These are phyloP conservation scores for Anaeromyces robustus DNA, from an alignment of 192 early-diverging fungal genomes.

Conservation along the genomic window DNA sequence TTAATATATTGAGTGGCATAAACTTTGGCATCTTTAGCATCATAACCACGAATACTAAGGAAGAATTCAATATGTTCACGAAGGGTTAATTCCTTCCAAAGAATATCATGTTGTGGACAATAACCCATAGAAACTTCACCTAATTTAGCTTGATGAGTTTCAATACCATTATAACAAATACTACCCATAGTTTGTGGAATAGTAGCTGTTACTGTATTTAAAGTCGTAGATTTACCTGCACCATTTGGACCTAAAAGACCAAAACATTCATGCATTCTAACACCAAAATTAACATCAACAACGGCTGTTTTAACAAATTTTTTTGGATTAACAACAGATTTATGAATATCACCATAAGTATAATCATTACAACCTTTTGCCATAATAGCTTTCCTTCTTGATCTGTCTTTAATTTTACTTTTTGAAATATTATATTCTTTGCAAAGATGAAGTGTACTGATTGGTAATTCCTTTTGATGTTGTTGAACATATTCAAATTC, in stretches of 20 bases:
- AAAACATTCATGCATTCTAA: conserved; percentile 1
- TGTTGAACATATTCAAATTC: no score
- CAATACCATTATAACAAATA: no score
- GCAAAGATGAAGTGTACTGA: no score
- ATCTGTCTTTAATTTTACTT: no score
- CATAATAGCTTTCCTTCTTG: no score
- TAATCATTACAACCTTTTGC: no score
- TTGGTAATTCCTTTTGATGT: no score
- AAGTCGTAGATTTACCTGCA: conserved; percentile 6
- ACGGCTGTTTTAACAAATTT: no score
- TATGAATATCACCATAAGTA: no score
- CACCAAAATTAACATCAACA: conserved; percentile 1
- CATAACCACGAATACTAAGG: conserved; percentile 21
- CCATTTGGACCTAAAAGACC: conserved; percentile 8
- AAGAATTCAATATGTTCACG: conserved; percentile 22
- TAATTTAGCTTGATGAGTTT: no score
- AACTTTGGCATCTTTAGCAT: conserved; percentile 4
- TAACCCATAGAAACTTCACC: conserved; percentile 9
- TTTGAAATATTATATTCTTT: no score
- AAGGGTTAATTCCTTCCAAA: conserved; percentile 16
- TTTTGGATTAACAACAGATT: no score
- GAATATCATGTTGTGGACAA: conserved; percentile 22
- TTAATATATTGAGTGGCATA: conserved; percentile 12
- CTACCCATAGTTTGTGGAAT: neutral
- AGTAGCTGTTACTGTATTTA: neutral